Percentiles rank a stretch among this genome's conserved stretches.
Evolutionary conservation across 1,284 basidiomycete genomes (phyloP).

Genomic region (Naganishia sp.): DNA sequence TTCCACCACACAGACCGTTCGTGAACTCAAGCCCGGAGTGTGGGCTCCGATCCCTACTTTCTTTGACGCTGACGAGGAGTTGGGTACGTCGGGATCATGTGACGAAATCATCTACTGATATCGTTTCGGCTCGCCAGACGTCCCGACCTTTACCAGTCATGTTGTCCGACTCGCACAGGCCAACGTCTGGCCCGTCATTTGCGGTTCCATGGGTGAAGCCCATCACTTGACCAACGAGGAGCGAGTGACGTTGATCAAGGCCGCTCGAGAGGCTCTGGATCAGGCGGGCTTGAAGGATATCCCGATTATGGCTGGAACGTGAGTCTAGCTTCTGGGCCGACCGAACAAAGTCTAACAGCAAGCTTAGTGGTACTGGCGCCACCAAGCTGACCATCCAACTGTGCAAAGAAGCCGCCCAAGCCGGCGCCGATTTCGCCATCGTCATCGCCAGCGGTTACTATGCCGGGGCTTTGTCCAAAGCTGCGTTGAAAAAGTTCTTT

Average conservation of each 20-base stretch:
- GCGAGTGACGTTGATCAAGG: constrained; percentile 67
- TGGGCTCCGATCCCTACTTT: constrained; percentile 85
- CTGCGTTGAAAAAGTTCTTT: constrained; percentile 77
- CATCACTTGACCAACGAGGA: constrained; percentile 75
- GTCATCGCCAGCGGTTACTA: constrained; percentile 84
- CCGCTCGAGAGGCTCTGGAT: constrained; percentile 72
- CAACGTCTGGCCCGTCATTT: constrained; percentile 73
- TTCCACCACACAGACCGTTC: constrained; percentile 25
- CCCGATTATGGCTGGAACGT: constrained; percentile 77
- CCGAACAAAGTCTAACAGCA: neutral
- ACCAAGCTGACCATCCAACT: constrained; percentile 77
- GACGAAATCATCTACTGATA: constrained; percentile 6
- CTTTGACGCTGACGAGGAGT: constrained; percentile 75
- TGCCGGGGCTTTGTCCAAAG: constrained; percentile 67
- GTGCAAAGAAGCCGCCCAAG: constrained; percentile 69
- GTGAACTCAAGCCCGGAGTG: constrained; percentile 66
- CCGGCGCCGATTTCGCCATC: constrained; percentile 80
- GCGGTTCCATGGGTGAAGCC: constrained; percentile 64
- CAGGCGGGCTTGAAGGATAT: constrained; percentile 62
- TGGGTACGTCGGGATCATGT: constrained; percentile 61
- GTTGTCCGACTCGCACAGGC: constrained; percentile 68
- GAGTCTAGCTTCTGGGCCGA: constrained; percentile 34
- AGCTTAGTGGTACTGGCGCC: constrained; percentile 65
- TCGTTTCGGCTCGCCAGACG: constrained; percentile 58
- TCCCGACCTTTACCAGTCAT: constrained; percentile 71